Evolutionary conservation across 306 rosid genomes (phyloP), one percentile per base, ranked within the genome.

Genomic region (Glycine tomentella): DNA sequence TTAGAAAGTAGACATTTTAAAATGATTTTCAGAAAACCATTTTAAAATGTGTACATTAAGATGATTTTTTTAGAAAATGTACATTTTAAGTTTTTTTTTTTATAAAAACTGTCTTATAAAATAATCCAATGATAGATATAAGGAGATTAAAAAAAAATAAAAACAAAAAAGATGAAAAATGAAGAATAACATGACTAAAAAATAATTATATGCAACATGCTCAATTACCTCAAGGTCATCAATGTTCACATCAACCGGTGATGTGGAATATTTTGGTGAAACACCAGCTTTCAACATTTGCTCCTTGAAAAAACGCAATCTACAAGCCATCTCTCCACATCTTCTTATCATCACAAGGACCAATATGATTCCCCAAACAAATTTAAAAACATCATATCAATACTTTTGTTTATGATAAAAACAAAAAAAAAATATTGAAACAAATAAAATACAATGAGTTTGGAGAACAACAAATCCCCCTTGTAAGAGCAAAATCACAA

Each of bases 311-410:
- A 87, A 96, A 11, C 91, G 96, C 65, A 96, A 83, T 86, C 89
- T 90, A 40, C 98, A 97, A 46, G 99, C 97, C 98, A 92, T 89
- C 94, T 96, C 99, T 71, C 91, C 99, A 80, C 89, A 86, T 90
- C 93, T 88, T 91, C 89, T 96, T 64, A 96, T 90, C 99, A 93
- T 72, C 78, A 87, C n/a, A 62, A 53, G 56, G 61, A 83, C 55
- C 77, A 82, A 16, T 8, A 76, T 63, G 48, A 12, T 69, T 63
- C 76, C 25, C 76, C 84, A 75, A 73, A 49, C 14, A 76, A 71
- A 77, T 51, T 56, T 4, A 71, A 45, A 48, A 46, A 48, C 63
- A 79, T 36, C 44, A 55, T 5, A 84, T 79, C 77, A 74, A 72
- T 67, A 74, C 45, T 74, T 34, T 53, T 46, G 9, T 40, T 58